Evolutionary conservation across 2,329 filamentous ascomycete species (phyloP).

Genomic region (Ophiobolus disseminans): DNA sequence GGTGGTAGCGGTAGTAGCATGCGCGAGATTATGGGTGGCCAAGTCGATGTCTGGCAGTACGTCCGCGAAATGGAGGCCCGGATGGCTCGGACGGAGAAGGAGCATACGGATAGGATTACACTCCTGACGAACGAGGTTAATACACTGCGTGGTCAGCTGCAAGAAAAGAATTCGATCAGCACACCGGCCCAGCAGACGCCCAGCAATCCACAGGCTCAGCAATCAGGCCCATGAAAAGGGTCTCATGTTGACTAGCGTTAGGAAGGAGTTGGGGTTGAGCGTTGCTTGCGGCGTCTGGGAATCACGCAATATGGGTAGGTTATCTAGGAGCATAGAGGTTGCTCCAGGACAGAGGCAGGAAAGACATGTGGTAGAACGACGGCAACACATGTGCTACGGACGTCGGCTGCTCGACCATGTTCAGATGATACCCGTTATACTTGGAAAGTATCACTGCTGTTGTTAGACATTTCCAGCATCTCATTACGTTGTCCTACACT

Average conservation of each 20-base stretch:
- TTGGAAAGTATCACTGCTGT: conserved; percentile 7
- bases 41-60: conserved; percentile 70
- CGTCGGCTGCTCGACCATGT: neutral
- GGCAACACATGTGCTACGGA: neutral
- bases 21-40: conserved; percentile 70
- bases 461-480: neutral
- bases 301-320: no score
- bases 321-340: no score
- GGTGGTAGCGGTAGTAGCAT: conserved; percentile 66
- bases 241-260: neutral
- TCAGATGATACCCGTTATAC: conserved; percentile 8
- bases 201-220: conserved; percentile 30
- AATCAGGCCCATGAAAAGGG: conserved; percentile 17
- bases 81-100: conserved; percentile 56
- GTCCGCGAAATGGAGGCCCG: conserved; percentile 71
- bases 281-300: no score
- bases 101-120: conserved; percentile 55
- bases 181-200: conserved; percentile 45
- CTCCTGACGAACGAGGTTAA: conserved; percentile 55
- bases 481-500: conserved; percentile 3
- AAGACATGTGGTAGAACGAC: conserved; percentile 1
- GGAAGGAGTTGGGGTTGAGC: conserved; percentile 10
- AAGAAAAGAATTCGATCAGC: no score
- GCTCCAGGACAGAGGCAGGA: conserved; percentile 1
- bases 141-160: conserved; percentile 46